Conservation (phyloP, 2,329 filamentous ascomycete genomes). For the Penicillium verrucosum region DNA sequence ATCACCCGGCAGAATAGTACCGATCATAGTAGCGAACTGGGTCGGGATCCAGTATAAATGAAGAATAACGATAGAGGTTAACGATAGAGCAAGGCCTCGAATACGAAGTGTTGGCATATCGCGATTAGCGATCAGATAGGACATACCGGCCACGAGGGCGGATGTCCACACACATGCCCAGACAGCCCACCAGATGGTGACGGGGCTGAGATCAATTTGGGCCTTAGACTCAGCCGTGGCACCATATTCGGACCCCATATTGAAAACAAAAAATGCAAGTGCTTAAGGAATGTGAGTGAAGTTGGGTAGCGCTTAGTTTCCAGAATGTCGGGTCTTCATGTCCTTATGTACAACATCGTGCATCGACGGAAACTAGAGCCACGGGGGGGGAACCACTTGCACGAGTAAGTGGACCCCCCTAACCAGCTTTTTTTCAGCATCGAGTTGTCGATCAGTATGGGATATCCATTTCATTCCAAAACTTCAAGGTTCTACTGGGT, state of each 20-base stretch:
- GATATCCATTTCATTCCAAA: not conserved
- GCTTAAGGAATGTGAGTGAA: conserved; percentile 14
- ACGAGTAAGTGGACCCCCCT: not conserved
- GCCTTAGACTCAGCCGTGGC: conserved; percentile 27
- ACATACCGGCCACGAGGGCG: conserved; percentile 29
- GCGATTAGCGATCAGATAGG: conserved; percentile 34
- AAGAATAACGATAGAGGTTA: conserved; percentile 37
- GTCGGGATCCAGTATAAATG: conserved; percentile 39
- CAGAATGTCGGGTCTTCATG: not conserved
- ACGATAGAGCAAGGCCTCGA: conserved; percentile 37
- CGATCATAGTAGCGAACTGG: conserved; percentile 37
- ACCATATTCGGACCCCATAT: conserved; percentile 33
- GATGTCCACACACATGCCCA: conserved; percentile 35
- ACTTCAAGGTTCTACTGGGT: not conserved
- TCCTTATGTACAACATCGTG: conserved; percentile 1
- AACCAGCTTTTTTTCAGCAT: not conserved
- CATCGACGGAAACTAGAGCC: not conserved
- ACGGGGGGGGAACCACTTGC: not conserved
- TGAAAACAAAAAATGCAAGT: not conserved
- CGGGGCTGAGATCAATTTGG: conserved; percentile 18
- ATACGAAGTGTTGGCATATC: conserved; percentile 37
- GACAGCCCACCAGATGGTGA: conserved; percentile 30
- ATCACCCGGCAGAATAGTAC: conserved; percentile 46
- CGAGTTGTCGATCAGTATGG: not conserved
- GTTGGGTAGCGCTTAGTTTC: conserved; percentile 16